Conservation (phyloP, 2,329 filamentous ascomycete species). For the Alternaria gansuensis region DNA sequence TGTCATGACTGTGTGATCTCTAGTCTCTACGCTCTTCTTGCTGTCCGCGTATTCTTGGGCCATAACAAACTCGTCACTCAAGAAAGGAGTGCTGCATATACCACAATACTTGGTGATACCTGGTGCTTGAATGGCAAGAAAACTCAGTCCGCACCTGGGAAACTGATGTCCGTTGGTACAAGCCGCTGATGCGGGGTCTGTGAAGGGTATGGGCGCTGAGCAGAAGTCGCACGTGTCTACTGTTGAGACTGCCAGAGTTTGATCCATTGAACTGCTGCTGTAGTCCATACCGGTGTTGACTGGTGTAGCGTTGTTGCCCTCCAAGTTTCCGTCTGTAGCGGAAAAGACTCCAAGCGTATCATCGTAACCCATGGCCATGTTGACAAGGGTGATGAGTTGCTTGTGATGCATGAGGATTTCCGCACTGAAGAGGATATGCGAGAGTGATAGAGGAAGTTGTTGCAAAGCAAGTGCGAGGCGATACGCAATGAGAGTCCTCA, state of each 20-base stretch:
- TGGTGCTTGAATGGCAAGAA: constrained; percentile 64
- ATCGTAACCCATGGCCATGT: constrained; percentile 22
- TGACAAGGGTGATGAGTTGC: constrained; percentile 32
- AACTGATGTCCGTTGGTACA: constrained; percentile 64
- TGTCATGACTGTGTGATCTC: constrained; percentile 4
- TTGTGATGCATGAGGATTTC: constrained; percentile 34
- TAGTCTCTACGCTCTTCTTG: constrained; percentile 3
- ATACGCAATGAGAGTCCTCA: constrained; percentile 44
- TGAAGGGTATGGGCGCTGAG: constrained; percentile 58
- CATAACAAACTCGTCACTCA: constrained; percentile 56
- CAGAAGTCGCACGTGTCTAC: constrained; percentile 65
- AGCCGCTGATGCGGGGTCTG: constrained; percentile 57
- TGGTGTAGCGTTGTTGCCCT: not conserved
- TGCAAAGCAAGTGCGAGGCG: constrained; percentile 38
- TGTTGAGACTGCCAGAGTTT: not conserved
- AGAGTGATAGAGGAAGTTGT: constrained; percentile 30
- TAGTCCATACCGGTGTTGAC: not conserved
- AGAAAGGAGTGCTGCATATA: constrained; percentile 60
- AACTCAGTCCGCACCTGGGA: constrained; percentile 64
- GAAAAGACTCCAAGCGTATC: not conserved
- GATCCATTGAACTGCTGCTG: not conserved
- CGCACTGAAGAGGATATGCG: constrained; percentile 31
- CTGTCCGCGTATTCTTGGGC: constrained; percentile 31
- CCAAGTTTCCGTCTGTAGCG: not conserved
- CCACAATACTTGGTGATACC: constrained; percentile 63